Conservation (phyloP, 345 rosid genomes). For the Syzygium aqueum region DNA sequence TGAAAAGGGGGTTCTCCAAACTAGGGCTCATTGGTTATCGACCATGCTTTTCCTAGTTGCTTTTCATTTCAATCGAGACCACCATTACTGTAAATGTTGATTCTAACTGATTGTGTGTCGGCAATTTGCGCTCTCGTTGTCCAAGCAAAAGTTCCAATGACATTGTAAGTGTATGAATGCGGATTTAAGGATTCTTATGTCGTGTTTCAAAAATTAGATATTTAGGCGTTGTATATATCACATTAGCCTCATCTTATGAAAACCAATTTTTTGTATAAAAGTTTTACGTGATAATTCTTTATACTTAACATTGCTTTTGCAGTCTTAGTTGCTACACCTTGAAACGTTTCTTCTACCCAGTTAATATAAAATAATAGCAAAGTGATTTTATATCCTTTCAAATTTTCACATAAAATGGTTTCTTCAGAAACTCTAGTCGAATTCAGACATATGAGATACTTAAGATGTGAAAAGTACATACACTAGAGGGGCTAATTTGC, state of each 20-base stretch:
- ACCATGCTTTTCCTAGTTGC: neutral
- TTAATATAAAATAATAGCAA: neutral
- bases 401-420: neutral
- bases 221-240: neutral
- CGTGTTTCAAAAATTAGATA: neutral
- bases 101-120: neutral
- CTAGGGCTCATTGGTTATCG: neutral
- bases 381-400: neutral
- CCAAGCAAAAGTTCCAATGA: neutral
- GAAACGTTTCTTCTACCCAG: neutral
- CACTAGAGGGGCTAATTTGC: neutral
- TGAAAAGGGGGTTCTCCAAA: neutral
- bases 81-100: neutral
- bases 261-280: neutral
- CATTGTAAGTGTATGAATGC: neutral
- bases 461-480: neutral
- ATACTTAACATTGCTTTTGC: neutral
- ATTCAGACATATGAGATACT: neutral
- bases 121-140: neutral
- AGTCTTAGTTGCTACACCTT: neutral
- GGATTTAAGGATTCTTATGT: neutral
- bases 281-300: neutral
- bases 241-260: neutral
- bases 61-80: neutral
- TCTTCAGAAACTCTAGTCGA: neutral